Evolutionary conservation across 768 basidiomycete species (phyloP).

Genomic region (Vararia minispora): DNA sequence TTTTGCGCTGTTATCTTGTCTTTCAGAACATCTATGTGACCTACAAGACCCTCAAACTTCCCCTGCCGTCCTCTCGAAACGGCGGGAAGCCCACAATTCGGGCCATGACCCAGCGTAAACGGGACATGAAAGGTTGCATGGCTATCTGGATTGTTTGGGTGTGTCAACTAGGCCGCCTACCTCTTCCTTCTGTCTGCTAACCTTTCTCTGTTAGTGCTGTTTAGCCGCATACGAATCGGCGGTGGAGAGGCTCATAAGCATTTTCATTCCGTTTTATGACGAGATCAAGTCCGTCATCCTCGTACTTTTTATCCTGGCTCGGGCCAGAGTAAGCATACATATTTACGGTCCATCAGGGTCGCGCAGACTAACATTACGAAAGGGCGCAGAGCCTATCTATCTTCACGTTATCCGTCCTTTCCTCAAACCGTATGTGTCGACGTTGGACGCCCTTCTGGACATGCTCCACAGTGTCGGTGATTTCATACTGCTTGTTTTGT

Average conservation of each 20-base stretch:
- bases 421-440: slow-evolving; percentile 59
- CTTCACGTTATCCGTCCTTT: slow-evolving; percentile 72
- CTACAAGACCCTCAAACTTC: slow-evolving; percentile 70
- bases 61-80: slow-evolving; percentile 41
- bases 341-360: no score
- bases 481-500: slow-evolving; percentile 33
- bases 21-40: slow-evolving; percentile 77
- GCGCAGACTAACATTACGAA: no score
- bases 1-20: slow-evolving; percentile 58
- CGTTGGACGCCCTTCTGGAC: slow-evolving; percentile 57
- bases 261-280: slow-evolving; percentile 77
- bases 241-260: slow-evolving; percentile 49
- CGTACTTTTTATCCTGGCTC: slow-evolving; percentile 65
- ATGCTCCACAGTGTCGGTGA: slow-evolving; percentile 54
- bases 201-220: slow-evolving; percentile 41
- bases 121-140: slow-evolving; percentile 76
- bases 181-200: slow-evolving; percentile 9
- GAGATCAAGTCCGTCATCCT: slow-evolving; percentile 68
- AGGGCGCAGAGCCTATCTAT: slow-evolving; percentile 84
- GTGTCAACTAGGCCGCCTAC: slow-evolving; percentile 16
- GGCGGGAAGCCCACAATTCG: slow-evolving; percentile 53
- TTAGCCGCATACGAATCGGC: slow-evolving; percentile 57
- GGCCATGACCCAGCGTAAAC: slow-evolving; percentile 65
- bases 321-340: slow-evolving; percentile 49
- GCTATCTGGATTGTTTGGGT: slow-evolving; percentile 86